Conservation (phyloP, 345 rosid species). For the Arabidopsis arenosa region DNA sequence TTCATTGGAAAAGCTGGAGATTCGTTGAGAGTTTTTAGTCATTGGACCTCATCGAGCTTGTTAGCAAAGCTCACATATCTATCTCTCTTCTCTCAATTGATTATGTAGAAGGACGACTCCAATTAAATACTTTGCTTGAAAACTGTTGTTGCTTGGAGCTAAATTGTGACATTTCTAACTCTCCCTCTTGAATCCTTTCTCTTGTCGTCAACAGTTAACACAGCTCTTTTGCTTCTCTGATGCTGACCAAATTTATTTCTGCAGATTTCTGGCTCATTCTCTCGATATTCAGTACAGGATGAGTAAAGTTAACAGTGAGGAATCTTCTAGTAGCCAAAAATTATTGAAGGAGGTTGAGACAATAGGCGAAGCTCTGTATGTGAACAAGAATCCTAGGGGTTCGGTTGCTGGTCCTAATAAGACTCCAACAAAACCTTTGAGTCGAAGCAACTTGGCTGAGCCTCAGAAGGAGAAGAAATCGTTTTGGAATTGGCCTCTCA, state of each 20-base stretch:
- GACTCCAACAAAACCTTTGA: conserved; percentile 51
- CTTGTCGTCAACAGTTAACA: neutral
- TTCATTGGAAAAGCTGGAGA: neutral
- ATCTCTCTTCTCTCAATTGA: neutral
- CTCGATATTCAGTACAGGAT: conserved; percentile 42
- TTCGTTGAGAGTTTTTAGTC: neutral
- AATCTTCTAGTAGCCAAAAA: conserved; percentile 59
- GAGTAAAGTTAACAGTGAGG: conserved; percentile 59
- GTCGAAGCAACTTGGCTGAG: conserved; percentile 53
- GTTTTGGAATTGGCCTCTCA: conserved; percentile 89
- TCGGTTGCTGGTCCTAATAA: conserved; percentile 44
- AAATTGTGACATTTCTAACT: conserved; percentile 6
- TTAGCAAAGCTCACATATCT: conserved; percentile 3
- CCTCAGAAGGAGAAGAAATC: conserved; percentile 80
- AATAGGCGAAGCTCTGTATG: conserved; percentile 74
- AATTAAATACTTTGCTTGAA: conserved; percentile 11
- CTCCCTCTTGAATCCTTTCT: neutral
- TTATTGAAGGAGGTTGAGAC: conserved; percentile 76
- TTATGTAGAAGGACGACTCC: conserved; percentile 1
- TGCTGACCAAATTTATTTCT: neutral
- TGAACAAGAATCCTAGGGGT: conserved; percentile 53
- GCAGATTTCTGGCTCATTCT: conserved; percentile 26
- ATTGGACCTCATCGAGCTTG: conserved; percentile 13
- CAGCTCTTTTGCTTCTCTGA: conserved; percentile 22
- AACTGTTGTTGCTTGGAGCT: conserved; percentile 13